Evolutionary conservation across 805 yeast genomes (phyloP).

Genomic region (Priceomyces carsonii): DNA sequence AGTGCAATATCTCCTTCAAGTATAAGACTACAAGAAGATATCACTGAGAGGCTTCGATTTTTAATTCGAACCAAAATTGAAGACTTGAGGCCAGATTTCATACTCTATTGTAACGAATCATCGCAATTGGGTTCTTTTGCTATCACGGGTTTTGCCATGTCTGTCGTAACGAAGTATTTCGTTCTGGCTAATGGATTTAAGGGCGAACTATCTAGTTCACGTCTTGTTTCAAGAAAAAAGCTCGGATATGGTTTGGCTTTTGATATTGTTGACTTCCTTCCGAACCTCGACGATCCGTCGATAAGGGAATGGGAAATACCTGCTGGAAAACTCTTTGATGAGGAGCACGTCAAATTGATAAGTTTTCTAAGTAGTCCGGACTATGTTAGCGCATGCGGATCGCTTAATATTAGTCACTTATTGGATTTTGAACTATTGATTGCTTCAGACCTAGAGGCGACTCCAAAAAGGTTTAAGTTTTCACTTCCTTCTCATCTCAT

Average conservation of each 20-base stretch:
- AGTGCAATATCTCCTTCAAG: background rate
- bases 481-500: no score
- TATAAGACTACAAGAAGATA: background rate
- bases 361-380: constrained; percentile 2
- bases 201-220: background rate
- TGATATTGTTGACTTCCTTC: constrained; percentile 4
- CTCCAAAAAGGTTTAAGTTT: constrained; percentile 1
- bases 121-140: constrained; percentile 6
- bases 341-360: constrained; percentile 1
- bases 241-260: constrained; percentile 4
- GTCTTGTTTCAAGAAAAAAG: background rate
- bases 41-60: background rate
- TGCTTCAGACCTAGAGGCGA: constrained; percentile 4
- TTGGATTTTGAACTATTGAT: background rate
- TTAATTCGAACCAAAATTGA: constrained; percentile 1
- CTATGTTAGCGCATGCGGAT: constrained; percentile 1
- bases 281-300: constrained; percentile 4
- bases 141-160: background rate
- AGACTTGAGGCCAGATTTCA: constrained; percentile 3
- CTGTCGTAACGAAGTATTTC: background rate
- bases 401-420: background rate
- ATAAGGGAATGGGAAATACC: constrained; percentile 6
- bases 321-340: constrained; percentile 2
- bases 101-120: constrained; percentile 4
- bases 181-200: constrained; percentile 2